Base-by-base conservation (phyloP, 352 stramenopile species). In the Pilasporangium apinafurcum region DNA sequence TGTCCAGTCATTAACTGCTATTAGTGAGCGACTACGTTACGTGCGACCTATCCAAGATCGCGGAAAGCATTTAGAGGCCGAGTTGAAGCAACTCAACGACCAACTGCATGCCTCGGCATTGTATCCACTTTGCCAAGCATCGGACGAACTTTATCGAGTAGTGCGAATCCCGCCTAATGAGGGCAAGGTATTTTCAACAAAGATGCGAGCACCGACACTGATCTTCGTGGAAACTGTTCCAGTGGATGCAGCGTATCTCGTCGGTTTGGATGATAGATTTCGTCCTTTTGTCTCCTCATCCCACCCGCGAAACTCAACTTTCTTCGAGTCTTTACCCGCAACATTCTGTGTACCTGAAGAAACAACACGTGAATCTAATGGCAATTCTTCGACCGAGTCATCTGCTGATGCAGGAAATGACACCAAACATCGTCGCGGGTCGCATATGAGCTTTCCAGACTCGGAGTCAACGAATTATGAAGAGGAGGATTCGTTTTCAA, bases 131-230 rank as follows among this genome's bases (percentile, higher is more conserved):
- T 87, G 78, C 27, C 66, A 69, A 0, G 78, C 75, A 3, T 90
- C 78, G 4, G 78, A 90, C 32, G 65, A 85, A 28, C 44, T 90
- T 18, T 82, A 78, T 44, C 74, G 81, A 58, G 78, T 90, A 6
- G 50, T 90, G 16, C 72, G 78, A 6, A 78, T 90, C 21, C 73
- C 78, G 22, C 74, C 73, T 7, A 80, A 51, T 8, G 78, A 90
- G 67, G 78, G 78, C 38, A 90, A 86, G 50, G 78, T 90, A 13
- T 90, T 90, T 26, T 85, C 78, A n/a, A 90, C 78, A 8, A 90
- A 90, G 60, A 86, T 86, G 71, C 74, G 78, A 16, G 78, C 78
- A 3, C 78, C 78, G 10, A 90, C 78, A 25, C 51, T 90, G 13
- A 82, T 90, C 30, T 87, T 87, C 37, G 58, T 90, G 1, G 78